phyloP scores from a whole-genome alignment of 2,329 filamentous ascomycete species.

The Trichothecium roseum region DNA sequence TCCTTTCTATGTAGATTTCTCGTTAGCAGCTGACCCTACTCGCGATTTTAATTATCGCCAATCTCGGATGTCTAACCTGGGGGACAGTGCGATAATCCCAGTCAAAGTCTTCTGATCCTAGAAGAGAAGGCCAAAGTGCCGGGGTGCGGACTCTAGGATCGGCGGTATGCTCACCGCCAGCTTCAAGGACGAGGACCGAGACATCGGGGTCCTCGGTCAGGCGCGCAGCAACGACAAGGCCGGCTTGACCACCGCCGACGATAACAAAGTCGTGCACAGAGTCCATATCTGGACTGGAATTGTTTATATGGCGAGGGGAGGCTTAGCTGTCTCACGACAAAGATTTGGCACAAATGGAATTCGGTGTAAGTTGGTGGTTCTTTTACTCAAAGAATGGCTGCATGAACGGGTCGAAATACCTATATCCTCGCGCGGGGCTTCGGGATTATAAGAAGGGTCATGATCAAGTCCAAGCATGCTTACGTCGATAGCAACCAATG shows the following conservation, averaged over 20 bases:
- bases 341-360: not conserved
- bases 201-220: slow-evolving; percentile 26
- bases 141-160: slow-evolving; percentile 2
- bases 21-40: too few species aligned
- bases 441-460: too few species aligned
- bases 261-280: slow-evolving; percentile 19
- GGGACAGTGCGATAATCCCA: slow-evolving; percentile 3
- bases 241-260: slow-evolving; percentile 23
- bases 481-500: too few species aligned
- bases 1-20: too few species aligned
- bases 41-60: too few species aligned
- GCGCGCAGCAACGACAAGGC: slow-evolving; percentile 23
- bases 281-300: not conserved
- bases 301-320: not conserved
- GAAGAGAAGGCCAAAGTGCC: not conserved
- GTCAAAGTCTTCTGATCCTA: slow-evolving; percentile 2
- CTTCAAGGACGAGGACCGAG: slow-evolving; percentile 35
- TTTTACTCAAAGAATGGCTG: too few species aligned
- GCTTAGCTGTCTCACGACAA: too few species aligned
- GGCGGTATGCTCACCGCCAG: slow-evolving; percentile 9
- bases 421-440: too few species aligned
- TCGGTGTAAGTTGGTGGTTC: not conserved
- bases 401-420: too few species aligned
- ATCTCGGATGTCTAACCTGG: not conserved
- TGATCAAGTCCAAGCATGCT: too few species aligned